Evolutionary conservation across 345 rosid species (phyloP), one percentile per base, ranked within the genome.

Genomic region (Toxicodendron radicans): DNA sequence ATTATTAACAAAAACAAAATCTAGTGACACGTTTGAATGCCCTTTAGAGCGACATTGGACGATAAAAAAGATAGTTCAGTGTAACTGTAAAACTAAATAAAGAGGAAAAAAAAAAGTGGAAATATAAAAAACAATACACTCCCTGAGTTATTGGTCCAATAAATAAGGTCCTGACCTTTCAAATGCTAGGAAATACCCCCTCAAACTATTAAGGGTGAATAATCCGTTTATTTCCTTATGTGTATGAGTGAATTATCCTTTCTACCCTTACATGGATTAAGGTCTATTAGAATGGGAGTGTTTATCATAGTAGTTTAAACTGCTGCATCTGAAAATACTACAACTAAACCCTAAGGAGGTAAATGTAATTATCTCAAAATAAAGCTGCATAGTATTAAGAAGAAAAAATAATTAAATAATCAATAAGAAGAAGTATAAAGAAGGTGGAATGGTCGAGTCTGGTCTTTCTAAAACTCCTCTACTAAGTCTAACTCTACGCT

Each of bases 351-450:
- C 6, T 4, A 35, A 38, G 43, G 9, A 6, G 8, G 8, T 5
- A 7, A 38, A 38, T 38, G 43, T 38, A 38, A 38, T 27, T 27
- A 1, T 27, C 30, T 27, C 1, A 38, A 38, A 5, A 38, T 1
- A 81, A 72, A 60, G 79, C 81, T 61, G 68, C 64, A 38, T 18
- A 14, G 57, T 73, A 16, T 68, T 75, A 49, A 49, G 18, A 68
- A 58, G 33, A 13, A 23, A 71, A 61, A 70, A 12, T 46, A 41
- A 56, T 16, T 4, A 30, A 68, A 45, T 52, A 62, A 43, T 49
- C 38, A 68, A 57, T 59, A 73, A 64, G 58, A 57, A 58, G 76
- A 78, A 83, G 82, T 86, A 86, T 84, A 86, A 85, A 84, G 80
- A 76, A 73, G 80, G 74, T 68, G 75, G 74, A 64, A 32, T 61